Conservation (phyloP, 371 early-diverging fungal species). For the Circinella minor region DNA sequence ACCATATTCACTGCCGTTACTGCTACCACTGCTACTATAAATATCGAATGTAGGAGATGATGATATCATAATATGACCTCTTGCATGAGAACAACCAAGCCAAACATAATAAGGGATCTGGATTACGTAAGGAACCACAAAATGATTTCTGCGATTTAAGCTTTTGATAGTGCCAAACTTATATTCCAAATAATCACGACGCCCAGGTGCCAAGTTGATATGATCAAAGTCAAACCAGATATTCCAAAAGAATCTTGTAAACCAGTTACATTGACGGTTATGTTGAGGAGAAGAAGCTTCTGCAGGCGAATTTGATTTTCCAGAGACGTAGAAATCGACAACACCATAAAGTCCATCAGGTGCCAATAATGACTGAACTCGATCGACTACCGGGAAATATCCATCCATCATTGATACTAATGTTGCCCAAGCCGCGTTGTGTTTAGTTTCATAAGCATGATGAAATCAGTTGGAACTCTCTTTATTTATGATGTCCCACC, state of each 20-base stretch:
- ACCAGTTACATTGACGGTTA: slow-evolving; percentile 73
- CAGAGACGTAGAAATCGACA: slow-evolving; percentile 80
- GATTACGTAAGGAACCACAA: slow-evolving; percentile 71
- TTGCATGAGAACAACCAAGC: slow-evolving; percentile 64
- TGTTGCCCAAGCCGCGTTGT: too few relatives aligned
- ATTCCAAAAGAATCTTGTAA: slow-evolving; percentile 83
- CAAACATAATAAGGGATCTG: slow-evolving; percentile 90
- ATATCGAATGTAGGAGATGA: slow-evolving; percentile 1
- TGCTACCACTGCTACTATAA: slow-evolving; percentile 6
- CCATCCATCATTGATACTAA: slow-evolving; percentile 84
- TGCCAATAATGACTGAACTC: slow-evolving; percentile 61
- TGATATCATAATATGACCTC: slow-evolving; percentile 7
- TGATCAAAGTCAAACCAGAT: slow-evolving; percentile 83
- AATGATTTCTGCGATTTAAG: slow-evolving; percentile 75
- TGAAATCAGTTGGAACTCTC: too few relatives aligned
- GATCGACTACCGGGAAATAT: slow-evolving; percentile 76
- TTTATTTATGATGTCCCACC: too few relatives aligned
- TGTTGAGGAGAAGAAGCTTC: slow-evolving; percentile 59
- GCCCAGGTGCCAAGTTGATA: slow-evolving; percentile 75
- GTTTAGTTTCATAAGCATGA: too few relatives aligned
- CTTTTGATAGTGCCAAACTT: slow-evolving; percentile 79
- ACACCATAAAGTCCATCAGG: slow-evolving; percentile 81
- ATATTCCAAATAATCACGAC: slow-evolving; percentile 87
- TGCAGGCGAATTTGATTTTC: slow-evolving; percentile 58
- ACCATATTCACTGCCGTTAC: background rate